Percentiles rank a stretch among this genome's conserved stretches.
phyloP scores from a whole-genome alignment of 352 stramenopile species.

The Phytophthora vignae region DNA sequence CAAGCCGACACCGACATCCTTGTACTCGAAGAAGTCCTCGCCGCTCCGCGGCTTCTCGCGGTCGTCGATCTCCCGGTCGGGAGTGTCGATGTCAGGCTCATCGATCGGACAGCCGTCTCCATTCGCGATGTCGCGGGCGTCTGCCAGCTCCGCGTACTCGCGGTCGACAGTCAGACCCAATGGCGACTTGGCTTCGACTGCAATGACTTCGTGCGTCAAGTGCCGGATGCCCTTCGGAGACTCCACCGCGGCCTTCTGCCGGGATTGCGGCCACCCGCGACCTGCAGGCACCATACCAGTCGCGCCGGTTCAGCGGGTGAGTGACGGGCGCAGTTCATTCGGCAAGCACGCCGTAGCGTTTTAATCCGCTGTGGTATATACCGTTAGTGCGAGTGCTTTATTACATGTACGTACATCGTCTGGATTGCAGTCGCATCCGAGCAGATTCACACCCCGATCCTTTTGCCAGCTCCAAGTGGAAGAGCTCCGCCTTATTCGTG shows the following conservation, averaged over 20 bases:
- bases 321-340: slow-evolving; percentile 22
- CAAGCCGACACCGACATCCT: slow-evolving; percentile 31
- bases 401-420: slow-evolving; percentile 11
- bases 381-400: slow-evolving; percentile 2
- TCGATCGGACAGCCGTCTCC: slow-evolving; percentile 33
- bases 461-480: neutral
- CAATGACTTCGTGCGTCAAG: slow-evolving; percentile 51
- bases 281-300: slow-evolving; percentile 21
- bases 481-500: slow-evolving; percentile 2
- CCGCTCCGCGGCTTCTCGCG: slow-evolving; percentile 28
- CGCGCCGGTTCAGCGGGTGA: slow-evolving; percentile 23
- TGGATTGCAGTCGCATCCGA: neutral
- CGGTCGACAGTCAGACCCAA: slow-evolving; percentile 12
- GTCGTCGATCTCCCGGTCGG: slow-evolving; percentile 32
- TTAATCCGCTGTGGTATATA: slow-evolving; percentile 10
- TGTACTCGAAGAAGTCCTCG: slow-evolving; percentile 40
- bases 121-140: slow-evolving; percentile 33
- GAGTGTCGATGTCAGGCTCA: slow-evolving; percentile 24
- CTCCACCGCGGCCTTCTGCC: slow-evolving; percentile 66
- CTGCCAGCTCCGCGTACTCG: slow-evolving; percentile 19
- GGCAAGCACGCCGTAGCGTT: slow-evolving; percentile 35
- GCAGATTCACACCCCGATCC: neutral
- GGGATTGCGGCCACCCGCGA: slow-evolving; percentile 75
- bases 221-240: slow-evolving; percentile 66
- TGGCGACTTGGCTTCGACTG: slow-evolving; percentile 3